These are phyloP conservation scores for Ogataea hybrid DNA, from an alignment of 1,139 yeast species.

Conservation along the genomic window DNA sequence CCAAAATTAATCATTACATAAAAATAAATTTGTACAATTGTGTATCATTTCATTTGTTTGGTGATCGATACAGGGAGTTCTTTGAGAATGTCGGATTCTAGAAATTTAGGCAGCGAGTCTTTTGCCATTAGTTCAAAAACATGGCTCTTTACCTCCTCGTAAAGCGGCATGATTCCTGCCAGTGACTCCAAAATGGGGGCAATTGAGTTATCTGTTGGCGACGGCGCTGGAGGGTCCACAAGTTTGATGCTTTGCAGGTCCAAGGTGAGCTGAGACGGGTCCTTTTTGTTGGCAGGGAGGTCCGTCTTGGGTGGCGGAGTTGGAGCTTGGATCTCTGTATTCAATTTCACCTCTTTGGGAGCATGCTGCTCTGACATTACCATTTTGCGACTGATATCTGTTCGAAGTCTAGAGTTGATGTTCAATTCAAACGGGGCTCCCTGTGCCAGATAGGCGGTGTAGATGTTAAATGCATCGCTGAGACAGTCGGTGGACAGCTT, in stretches of 20 bases:
- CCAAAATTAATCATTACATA: no score
- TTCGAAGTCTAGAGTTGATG: conserved; percentile 58
- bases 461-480: conserved; percentile 56
- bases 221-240: conserved; percentile 10
- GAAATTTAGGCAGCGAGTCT: no score
- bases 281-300: neutral
- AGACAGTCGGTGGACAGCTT: conserved; percentile 51
- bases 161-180: conserved; percentile 38
- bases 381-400: conserved; percentile 45
- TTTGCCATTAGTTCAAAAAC: conserved; percentile 62
- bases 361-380: conserved; percentile 7
- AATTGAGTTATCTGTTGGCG: conserved; percentile 28
- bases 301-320: neutral
- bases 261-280: conserved; percentile 9
- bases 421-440: conserved; percentile 70
- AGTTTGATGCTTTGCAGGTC: conserved; percentile 12
- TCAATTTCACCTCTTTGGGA: neutral
- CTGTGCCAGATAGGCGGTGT: no score
- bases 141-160: conserved; percentile 42
- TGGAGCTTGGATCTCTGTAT: neutral
- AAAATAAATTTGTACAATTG: no score
- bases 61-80: no score
- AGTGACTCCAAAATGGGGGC: conserved; percentile 36
- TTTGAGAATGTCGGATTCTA: no score
- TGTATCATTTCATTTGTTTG: no score